Evolutionary conservation across 2,329 filamentous ascomycete genomes (phyloP), one percentile per base, ranked within the genome.

Genomic region (Stachybotrys chartarum): DNA sequence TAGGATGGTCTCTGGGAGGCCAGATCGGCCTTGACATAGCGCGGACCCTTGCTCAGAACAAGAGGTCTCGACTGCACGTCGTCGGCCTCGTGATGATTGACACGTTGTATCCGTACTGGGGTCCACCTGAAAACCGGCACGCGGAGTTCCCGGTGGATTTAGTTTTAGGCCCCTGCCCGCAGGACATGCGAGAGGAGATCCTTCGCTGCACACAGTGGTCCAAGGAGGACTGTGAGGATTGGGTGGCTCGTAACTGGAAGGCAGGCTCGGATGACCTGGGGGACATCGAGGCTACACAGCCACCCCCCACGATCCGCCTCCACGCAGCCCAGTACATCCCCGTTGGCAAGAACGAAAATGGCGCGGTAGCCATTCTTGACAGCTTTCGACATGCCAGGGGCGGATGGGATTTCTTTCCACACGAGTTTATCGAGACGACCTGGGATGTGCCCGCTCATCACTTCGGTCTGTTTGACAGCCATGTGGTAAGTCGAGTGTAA

Each of bases 81-180:
- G 18, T 52, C 30, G 51, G 51, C 35, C n/a, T 52, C n/a, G 31
- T 52, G 7, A n/a, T 52, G 32, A 52, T 52, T 24, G 51, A 52
- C 18, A 52, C 51, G 6, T n/a, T 52, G 6, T 52, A 52, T 42
- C 51, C 51, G n/a, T 52, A 52, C 30, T 52, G 51, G 51, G 51
- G 51, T 10, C 51, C 51, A 5, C 30, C 51, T 1, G 35, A 24
- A 18, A 52, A 30, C 3, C 5, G 16, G 3, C 51, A 52, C 17
- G 51, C 51, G 31, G 32, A 52, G 10, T 17, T 52, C 16, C 32
- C 51, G 8, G 35, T 45, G 10, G 30, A 52, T 8, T 18, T 52
- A 7, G 32, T 52, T n/a, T n/a, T 52, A 7, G 51, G 51, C 10
- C 51, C 51, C 8, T 52, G 51, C 35, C 32, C 51, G 17, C 32